A percentile compares a stretch with the other conserved stretches of the same genome.
These are phyloP conservation scores for Paraphaeosphaeria minitans DNA, from an alignment of 2,329 filamentous ascomycete genomes.

Conservation along the genomic window DNA sequence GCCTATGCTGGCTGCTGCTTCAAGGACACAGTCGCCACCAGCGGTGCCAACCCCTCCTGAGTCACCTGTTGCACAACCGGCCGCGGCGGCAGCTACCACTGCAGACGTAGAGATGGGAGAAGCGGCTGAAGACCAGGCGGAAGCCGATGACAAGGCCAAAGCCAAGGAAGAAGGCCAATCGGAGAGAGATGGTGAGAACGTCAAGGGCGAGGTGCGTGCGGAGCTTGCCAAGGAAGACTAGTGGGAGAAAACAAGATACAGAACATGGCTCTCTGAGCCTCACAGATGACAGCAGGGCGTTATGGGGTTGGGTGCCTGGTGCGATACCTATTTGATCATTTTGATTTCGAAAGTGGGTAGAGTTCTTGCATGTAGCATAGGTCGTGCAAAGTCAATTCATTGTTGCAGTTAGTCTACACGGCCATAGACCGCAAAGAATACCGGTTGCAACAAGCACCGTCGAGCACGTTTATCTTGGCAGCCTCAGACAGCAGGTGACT, in stretches of 20 bases:
- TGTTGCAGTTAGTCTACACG: neutral
- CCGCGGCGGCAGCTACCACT: constrained; percentile 22
- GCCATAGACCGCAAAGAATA: neutral
- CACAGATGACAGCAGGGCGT: constrained; percentile 10
- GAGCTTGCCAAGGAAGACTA: constrained; percentile 33
- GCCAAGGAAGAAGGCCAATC: constrained; percentile 33
- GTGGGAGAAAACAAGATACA: neutral
- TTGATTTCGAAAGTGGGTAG: neutral
- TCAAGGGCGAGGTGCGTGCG: constrained; percentile 37
- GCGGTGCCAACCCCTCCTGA: constrained; percentile 45
- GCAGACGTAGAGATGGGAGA: constrained; percentile 42
- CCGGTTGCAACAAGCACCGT: too few species aligned
- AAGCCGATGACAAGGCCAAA: constrained; percentile 14
- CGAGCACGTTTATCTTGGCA: too few species aligned
- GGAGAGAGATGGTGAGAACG: constrained; percentile 36
- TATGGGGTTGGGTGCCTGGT: constrained; percentile 8
- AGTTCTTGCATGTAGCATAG: neutral
- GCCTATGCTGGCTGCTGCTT: constrained; percentile 1
- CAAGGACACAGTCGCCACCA: constrained; percentile 36
- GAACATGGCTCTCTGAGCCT: neutral
- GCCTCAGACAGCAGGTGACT: too few species aligned
- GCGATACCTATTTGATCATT: constrained; percentile 13
- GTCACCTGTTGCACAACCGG: constrained; percentile 31
- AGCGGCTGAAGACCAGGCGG: constrained; percentile 20
- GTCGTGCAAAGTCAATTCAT: neutral